Evolutionary conservation across 78 protist genomes (phyloP).

Genomic region (Corallochytrium limacisporum): DNA sequence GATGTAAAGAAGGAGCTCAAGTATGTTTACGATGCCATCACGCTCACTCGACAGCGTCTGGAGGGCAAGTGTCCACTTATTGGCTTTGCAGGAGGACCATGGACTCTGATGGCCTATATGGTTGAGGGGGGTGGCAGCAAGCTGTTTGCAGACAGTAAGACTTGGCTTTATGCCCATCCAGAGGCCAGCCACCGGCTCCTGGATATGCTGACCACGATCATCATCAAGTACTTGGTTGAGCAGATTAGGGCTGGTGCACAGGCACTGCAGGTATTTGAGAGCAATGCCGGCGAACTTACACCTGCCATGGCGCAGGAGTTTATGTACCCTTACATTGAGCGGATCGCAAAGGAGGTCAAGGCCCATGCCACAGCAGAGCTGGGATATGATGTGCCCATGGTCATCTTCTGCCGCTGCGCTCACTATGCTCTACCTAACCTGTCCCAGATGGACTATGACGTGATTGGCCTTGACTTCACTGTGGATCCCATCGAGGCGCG

Average conservation of each 20-base stretch:
- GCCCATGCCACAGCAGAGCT: background rate
- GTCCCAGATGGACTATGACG: slow-evolving; percentile 24
- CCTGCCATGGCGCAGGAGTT: slow-evolving; percentile 35
- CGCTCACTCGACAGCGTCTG: slow-evolving; percentile 41
- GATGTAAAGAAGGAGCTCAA: slow-evolving; percentile 37
- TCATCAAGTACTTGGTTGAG: slow-evolving; percentile 38
- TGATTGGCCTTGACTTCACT: slow-evolving; percentile 64
- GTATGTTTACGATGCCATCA: slow-evolving; percentile 67
- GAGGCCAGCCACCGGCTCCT: slow-evolving; percentile 42
- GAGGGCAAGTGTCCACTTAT: slow-evolving; percentile 55
- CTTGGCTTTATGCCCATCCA: slow-evolving; percentile 45
- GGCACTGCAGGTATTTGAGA: slow-evolving; percentile 70
- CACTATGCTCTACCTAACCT: slow-evolving; percentile 16
- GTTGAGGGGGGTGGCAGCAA: slow-evolving; percentile 70
- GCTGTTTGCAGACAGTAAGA: slow-evolving; percentile 35
- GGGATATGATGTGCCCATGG: slow-evolving; percentile 48
- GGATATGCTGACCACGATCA: slow-evolving; percentile 21
- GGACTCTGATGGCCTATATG: slow-evolving; percentile 77
- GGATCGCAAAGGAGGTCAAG: slow-evolving; percentile 31
- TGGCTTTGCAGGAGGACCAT: slow-evolving; percentile 63
- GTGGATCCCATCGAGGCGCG: slow-evolving; percentile 34
- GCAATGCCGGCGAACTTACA: slow-evolving; percentile 61
- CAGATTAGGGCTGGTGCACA: slow-evolving; percentile 72
- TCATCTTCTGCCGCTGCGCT: slow-evolving; percentile 50
- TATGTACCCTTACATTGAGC: slow-evolving; percentile 40